Evolutionary conservation across 805 yeast species (phyloP), one percentile per base, ranked within the genome.

Genomic region (Vanderwaltozyma verrucispora): DNA sequence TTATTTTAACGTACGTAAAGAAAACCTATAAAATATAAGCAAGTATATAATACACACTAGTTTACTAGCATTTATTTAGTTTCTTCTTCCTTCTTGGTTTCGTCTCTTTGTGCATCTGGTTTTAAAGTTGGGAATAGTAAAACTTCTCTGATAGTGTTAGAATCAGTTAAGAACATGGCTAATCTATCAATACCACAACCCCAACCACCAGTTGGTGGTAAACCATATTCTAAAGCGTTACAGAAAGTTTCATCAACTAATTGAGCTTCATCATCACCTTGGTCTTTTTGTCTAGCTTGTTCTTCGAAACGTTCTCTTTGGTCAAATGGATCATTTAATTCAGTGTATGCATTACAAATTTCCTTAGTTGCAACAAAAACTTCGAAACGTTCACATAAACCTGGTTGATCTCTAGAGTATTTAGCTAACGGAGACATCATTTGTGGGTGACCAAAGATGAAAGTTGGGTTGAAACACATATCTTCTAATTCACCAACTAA

Each of bases 131-230:
- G 98, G 94, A 89, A 89, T 64, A 92, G 70, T 52, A 89, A 72
- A 34, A 89, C 97, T 71, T 89, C 98, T 79, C 96, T 86, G 59
- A 89, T 89, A 51, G 96, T 84, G 72, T 87, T 83, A 41, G 95
- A 84, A 67, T 92, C 78, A 45, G 97, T 92, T 69, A 92, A 76
- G 72, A 92, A 92, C 98, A 89, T 89, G 59, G 96, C 87, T 59
- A 89, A 63, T 73, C 98, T 82, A 68, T 89, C 98, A 51, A 89
- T 88, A 75, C 98, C 98, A 69, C 95, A 81, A 54, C 98, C 98
- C 97, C 97, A 89, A 52, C 98, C 98, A 64, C 94, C 97, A 53
- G 97, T 92, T 56, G 98, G 98, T 43, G 98, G 98, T 57, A 89
- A 75, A 67, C 97, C 98, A 65, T 86, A 89, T 71, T 89, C 98